phyloP scores from a whole-genome alignment of 495 filamentous ascomycete species.

The Talaromyces stipitatus region DNA sequence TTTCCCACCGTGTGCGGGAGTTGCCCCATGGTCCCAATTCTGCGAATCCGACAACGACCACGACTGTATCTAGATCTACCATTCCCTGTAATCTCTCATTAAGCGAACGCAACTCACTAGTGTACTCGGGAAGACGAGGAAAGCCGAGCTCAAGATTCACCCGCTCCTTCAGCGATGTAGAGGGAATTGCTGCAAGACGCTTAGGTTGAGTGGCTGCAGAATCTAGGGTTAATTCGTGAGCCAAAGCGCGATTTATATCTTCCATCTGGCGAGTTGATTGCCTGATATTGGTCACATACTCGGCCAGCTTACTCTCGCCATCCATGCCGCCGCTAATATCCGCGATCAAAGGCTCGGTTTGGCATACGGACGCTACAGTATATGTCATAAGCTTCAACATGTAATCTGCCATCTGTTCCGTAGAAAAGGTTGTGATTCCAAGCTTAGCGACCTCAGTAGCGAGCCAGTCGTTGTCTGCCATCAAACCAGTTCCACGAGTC shows the following conservation, averaged over 20 bases:
- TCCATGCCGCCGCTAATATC: too few species aligned
- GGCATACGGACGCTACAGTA: too few species aligned
- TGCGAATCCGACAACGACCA: slow-evolving; percentile 15
- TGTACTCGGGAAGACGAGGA: too few species aligned
- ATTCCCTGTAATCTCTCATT: slow-evolving; percentile 11
- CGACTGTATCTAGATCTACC: slow-evolving; percentile 11
- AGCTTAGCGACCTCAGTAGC: slow-evolving; percentile 14
- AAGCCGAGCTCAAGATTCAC: slow-evolving; percentile 3
- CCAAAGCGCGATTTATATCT: too few species aligned
- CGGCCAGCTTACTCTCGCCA: too few species aligned
- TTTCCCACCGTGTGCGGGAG: slow-evolving; percentile 18
- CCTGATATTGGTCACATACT: too few species aligned
- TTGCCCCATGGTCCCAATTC: slow-evolving; percentile 18
- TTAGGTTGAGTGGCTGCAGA: too few species aligned
- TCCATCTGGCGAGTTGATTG: too few species aligned
- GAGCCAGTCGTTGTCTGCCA: slow-evolving; percentile 13
- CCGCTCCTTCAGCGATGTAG: slow-evolving; percentile 39
- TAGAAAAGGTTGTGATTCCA: slow-evolving; percentile 11
- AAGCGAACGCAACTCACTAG: too few species aligned
- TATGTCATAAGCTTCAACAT: too few species aligned
- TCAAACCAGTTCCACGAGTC: slow-evolving; percentile 17
- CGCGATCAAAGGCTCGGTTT: too few species aligned
- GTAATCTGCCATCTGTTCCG: slow-evolving; percentile 19
- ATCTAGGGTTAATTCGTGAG: too few species aligned
- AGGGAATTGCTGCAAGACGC: background rate